Conservation (phyloP, 495 filamentous ascomycete genomes). For the Daldinia concentrica region DNA sequence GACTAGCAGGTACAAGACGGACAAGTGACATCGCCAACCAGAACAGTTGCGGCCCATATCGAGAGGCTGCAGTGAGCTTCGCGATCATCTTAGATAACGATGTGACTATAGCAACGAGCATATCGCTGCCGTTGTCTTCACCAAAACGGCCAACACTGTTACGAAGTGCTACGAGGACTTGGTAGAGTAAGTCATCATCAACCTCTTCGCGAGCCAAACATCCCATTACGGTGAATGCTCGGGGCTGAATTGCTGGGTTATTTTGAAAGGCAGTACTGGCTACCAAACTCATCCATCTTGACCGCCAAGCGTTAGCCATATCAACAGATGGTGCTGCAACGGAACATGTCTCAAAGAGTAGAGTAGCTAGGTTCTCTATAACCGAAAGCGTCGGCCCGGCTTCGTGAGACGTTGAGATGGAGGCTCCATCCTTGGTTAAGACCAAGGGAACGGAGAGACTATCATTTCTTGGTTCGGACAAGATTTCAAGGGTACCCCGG, state of each 20-base stretch:
- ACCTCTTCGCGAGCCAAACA: slow-evolving; percentile 73
- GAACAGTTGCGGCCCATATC: slow-evolving; percentile 73
- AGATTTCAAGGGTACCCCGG: slow-evolving; percentile 60
- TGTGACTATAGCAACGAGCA: slow-evolving; percentile 72
- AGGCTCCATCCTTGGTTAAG: slow-evolving; percentile 52
- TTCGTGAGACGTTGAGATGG: slow-evolving; percentile 60
- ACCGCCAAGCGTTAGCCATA: slow-evolving; percentile 73
- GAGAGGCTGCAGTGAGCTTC: slow-evolving; percentile 68
- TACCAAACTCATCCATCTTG: slow-evolving; percentile 75
- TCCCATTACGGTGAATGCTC: slow-evolving; percentile 74
- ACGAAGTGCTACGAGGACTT: slow-evolving; percentile 70
- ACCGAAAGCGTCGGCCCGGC: slow-evolving; percentile 56
- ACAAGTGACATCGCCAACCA: slow-evolving; percentile 74
- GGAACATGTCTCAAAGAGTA: slow-evolving; percentile 68
- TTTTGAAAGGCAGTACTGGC: slow-evolving; percentile 76
- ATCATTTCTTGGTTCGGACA: slow-evolving; percentile 64
- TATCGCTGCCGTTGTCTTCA: slow-evolving; percentile 67
- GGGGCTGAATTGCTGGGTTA: slow-evolving; percentile 72
- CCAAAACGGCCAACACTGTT: slow-evolving; percentile 67
- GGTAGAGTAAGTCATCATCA: slow-evolving; percentile 73
- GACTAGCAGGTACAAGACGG: slow-evolving; percentile 62
- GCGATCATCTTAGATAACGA: slow-evolving; percentile 74
- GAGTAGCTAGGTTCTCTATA: slow-evolving; percentile 62
- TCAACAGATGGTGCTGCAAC: slow-evolving; percentile 69
- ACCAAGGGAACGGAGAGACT: slow-evolving; percentile 54